Evolutionary conservation across 495 filamentous ascomycete species (phyloP).

Genomic region (Aspergillus homomorphus): DNA sequence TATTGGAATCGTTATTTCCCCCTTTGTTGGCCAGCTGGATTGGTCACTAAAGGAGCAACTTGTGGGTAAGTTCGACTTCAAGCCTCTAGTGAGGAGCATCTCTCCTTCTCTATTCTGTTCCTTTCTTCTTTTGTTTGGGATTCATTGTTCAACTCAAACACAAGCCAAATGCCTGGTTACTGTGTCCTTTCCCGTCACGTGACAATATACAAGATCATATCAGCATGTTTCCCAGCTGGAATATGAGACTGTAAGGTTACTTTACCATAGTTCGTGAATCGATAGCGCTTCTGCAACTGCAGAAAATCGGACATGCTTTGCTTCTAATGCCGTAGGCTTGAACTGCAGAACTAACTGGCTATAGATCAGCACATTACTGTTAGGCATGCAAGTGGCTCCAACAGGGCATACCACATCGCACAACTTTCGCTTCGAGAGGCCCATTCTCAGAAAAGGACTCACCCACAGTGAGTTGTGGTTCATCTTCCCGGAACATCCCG

Average conservation of each 20-base stretch:
- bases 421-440: not conserved
- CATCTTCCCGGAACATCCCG: too few species aligned
- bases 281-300: not conserved
- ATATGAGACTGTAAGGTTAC: not conserved
- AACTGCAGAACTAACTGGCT: not conserved
- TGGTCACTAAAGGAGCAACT: not conserved
- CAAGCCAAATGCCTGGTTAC: not conserved
- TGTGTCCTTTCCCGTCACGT: not conserved
- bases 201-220: not conserved
- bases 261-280: not conserved
- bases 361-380: not conserved
- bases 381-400: not conserved
- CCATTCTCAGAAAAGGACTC: too few species aligned
- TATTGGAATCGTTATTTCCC: not conserved
- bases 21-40: conserved; percentile 2
- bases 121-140: not conserved
- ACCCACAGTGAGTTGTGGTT: too few species aligned
- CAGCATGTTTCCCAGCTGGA: not conserved
- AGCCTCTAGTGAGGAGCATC: not conserved
- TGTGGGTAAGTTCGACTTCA: not conserved
- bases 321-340: not conserved
- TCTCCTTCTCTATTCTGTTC: not conserved
- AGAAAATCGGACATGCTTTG: not conserved
- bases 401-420: not conserved
- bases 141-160: not conserved